These are phyloP conservation scores for Acanthamoeba healyi DNA, from an alignment of 208 protist species.

Conservation along the genomic window DNA sequence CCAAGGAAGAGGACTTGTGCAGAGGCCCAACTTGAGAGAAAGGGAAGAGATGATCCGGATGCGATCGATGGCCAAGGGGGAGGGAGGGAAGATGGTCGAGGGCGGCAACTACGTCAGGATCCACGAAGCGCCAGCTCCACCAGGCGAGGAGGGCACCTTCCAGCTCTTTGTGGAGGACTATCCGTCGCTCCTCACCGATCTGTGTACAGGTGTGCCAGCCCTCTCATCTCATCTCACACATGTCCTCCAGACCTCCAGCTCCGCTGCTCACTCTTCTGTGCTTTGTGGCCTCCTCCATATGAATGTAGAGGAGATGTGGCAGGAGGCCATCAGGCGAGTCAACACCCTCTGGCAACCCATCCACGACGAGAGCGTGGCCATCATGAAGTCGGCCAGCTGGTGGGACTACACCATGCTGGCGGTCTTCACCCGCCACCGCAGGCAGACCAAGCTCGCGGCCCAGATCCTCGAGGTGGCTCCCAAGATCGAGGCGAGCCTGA, in stretches of 20 bases:
- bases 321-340: neutral
- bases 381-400: neutral
- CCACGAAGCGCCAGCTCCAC: neutral
- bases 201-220: neutral
- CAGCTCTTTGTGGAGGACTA: neutral
- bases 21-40: too few relatives aligned
- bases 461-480: neutral
- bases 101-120: neutral
- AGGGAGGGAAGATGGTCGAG: neutral
- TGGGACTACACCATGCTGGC: constrained; percentile 14
- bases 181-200: neutral
- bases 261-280: neutral
- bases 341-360: neutral
- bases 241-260: neutral
- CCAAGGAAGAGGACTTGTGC: too few relatives aligned
- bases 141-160: neutral
- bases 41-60: neutral
- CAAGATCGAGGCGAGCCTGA: neutral
- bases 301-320: neutral
- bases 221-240: neutral
- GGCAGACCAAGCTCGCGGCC: neutral
- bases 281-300: neutral
- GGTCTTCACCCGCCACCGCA: neutral
- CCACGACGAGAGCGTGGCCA: neutral
- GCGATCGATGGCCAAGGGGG: neutral